Conservation (phyloP, 345 rosid species). For the Erucastrum elatum region DNA sequence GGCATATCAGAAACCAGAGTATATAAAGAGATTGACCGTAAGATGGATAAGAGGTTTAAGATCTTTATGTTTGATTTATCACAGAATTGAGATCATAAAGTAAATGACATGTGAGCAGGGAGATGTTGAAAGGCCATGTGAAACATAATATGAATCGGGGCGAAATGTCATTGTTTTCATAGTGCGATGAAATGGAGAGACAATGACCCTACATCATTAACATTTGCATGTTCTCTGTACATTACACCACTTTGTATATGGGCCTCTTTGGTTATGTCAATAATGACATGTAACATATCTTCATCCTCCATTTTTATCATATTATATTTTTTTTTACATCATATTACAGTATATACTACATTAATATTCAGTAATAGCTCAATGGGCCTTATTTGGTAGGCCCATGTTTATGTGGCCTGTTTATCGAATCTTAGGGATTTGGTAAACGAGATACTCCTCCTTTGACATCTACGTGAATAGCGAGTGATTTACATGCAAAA, state of each 20-base stretch:
- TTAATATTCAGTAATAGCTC: neutral
- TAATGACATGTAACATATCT: slow-evolving; percentile 18
- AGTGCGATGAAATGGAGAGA: slow-evolving; percentile 27
- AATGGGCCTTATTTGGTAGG: slow-evolving; percentile 2
- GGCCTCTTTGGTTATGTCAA: slow-evolving; percentile 23
- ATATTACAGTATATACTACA: too few species aligned
- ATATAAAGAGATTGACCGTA: neutral
- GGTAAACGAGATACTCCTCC: neutral
- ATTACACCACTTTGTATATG: slow-evolving; percentile 13
- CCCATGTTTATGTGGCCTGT: neutral
- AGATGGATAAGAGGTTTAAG: slow-evolving; percentile 14
- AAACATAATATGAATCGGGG: slow-evolving; percentile 18
- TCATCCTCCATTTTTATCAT: neutral
- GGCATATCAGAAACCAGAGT: neutral
- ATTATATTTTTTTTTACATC: too few species aligned
- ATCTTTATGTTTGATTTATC: slow-evolving; percentile 8
- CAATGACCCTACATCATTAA: slow-evolving; percentile 34
- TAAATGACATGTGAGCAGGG: too few species aligned
- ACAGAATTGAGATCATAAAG: slow-evolving; percentile 8
- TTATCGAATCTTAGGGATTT: too few species aligned
- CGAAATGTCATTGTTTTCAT: slow-evolving; percentile 22
- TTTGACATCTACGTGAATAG: neutral
- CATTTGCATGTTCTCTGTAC: slow-evolving; percentile 23
- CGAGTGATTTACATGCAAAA: neutral
- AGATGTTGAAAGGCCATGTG: slow-evolving; percentile 42